Base-by-base conservation (phyloP, 345 rosid species). In the Populus nigra region DNA sequence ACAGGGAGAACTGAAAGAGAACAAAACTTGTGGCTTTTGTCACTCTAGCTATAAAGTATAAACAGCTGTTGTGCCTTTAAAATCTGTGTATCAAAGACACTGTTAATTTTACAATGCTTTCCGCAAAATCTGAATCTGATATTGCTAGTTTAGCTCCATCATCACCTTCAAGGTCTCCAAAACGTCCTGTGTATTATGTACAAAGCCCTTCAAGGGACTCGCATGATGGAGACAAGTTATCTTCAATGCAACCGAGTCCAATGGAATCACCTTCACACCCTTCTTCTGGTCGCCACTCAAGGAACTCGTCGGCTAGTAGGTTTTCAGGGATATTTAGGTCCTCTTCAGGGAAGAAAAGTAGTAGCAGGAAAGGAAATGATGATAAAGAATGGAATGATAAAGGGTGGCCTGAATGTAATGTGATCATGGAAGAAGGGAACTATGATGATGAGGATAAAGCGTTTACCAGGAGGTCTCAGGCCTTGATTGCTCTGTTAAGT, bases 191-290 rank as follows among this genome's bases (percentile, higher is more conserved):
- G 4, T 92, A 92, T 83, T 92, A 82, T 69, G 95, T 92, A 33
- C 98, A 92, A 75, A 94, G 98, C 80, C 98, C 95, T 41, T 94
- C 95, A 22, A 88, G 98, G 62, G 98, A 94, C 84, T 94, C 98
- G 5, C 93, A 90, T n/a, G 96, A 91, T 81, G 96, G 96, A 11
- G 96, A 90, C 88, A 92, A 92, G 87, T 88, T 90, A 10, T 93
- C 90, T 2, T 88, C 93, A 0, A 73, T 88, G 86, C 98, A 92
- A 65, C 90, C 92, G 23, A 92, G 92, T 76, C 93, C 92, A 23
- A 80, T 92, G 94, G 97, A 92, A 75, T 88, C 95, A 2, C 98
- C 97, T 68, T 90, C 98, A 15, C 94, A 92, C 81, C 94, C 92
- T 1, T 91, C 94, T 50, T 75, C 85, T 1, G 95, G 94, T n/a